Evolutionary conservation across 2,329 filamentous ascomycete genomes (phyloP), one percentile per base, ranked within the genome.

Genomic region (Ophiostoma piceae): DNA sequence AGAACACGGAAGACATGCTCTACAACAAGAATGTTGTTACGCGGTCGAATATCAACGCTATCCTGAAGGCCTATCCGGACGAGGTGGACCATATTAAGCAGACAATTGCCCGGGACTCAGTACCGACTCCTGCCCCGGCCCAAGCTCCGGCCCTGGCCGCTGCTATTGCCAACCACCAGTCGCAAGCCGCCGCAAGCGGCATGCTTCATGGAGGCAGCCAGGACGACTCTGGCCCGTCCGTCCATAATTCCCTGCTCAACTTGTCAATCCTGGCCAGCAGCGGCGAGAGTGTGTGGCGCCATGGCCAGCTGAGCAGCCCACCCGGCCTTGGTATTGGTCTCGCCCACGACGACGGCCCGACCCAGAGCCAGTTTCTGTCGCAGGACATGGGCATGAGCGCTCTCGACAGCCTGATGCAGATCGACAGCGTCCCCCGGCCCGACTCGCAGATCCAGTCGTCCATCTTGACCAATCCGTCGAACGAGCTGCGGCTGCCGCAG

Each of bases 21-120:
- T 79, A 76, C 71, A 62, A 68, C 9, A 72, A 74, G 22, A 60
- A 71, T 1, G 66, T 83, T 75, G 67, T 76, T 29, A 72, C 71
- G 8, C 65, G 51, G 4, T 39, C 68, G 8, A 73, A 74, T 4
- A 41, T 76, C 19, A 67, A 47, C 0, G 37, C 51, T 29, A 71
- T 74, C 7, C 51, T 74, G 2, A 67, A 39, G 4, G 68, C 67
- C 5, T 75, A 75, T 41, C 70, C 73, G 1, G 64, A 66, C 0
- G 41, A 73, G 57, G 64, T 73, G 12, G 22, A 57, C 7, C 14
- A 7, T 3, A 70, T 73, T 19, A 64, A 41, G 43, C 32, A 29
- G 26, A 29, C 26, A 29, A 29, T 29, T 29, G 11, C 16, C 1
- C 43, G 29, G 1, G 12, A 5, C 35, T 8, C 5, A 35, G 35